Conservation (phyloP, 352 stramenopile genomes). For the Aphanomyces euteiches region DNA sequence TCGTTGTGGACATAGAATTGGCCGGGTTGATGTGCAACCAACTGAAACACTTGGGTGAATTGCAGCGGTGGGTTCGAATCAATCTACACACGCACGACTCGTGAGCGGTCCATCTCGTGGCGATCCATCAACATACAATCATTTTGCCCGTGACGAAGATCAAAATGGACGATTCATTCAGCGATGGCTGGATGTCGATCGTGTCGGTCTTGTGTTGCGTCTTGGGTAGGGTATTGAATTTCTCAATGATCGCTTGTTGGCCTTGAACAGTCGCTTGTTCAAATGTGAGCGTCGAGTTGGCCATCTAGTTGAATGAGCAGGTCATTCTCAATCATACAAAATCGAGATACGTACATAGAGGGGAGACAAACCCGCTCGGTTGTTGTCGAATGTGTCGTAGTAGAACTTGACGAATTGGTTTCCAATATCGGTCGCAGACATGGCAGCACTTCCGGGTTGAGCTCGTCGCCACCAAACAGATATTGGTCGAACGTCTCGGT, state of each 20-base stretch:
- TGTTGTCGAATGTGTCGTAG: slow-evolving; percentile 83
- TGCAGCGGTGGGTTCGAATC: slow-evolving; percentile 92
- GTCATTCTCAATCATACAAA: no score
- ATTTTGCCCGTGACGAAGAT: slow-evolving; percentile 95
- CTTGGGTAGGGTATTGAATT: slow-evolving; percentile 68
- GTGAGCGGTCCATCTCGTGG: background rate
- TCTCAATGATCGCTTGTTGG: slow-evolving; percentile 86
- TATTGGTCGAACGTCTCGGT: background rate
- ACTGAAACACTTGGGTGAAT: slow-evolving; percentile 97
- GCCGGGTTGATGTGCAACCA: slow-evolving; percentile 88
- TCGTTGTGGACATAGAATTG: slow-evolving; percentile 98
- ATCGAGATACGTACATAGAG: slow-evolving; percentile 59
- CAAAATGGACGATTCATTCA: slow-evolving; percentile 87
- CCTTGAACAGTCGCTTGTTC: slow-evolving; percentile 63
- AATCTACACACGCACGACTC: slow-evolving; percentile 56
- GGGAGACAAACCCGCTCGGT: slow-evolving; percentile 60
- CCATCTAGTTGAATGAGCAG: slow-evolving; percentile 33
- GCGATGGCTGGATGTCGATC: slow-evolving; percentile 92
- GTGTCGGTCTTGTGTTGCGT: slow-evolving; percentile 82
- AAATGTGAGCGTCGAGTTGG: slow-evolving; percentile 73
- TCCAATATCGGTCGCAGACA: slow-evolving; percentile 81
- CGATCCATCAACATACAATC: slow-evolving; percentile 36
- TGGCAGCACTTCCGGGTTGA: slow-evolving; percentile 34
- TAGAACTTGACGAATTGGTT: slow-evolving; percentile 86
- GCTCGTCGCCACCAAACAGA: slow-evolving; percentile 17